Evolutionary conservation across 1,284 basidiomycete genomes (phyloP).

Genomic region (Ganoderma leucocontextum): DNA sequence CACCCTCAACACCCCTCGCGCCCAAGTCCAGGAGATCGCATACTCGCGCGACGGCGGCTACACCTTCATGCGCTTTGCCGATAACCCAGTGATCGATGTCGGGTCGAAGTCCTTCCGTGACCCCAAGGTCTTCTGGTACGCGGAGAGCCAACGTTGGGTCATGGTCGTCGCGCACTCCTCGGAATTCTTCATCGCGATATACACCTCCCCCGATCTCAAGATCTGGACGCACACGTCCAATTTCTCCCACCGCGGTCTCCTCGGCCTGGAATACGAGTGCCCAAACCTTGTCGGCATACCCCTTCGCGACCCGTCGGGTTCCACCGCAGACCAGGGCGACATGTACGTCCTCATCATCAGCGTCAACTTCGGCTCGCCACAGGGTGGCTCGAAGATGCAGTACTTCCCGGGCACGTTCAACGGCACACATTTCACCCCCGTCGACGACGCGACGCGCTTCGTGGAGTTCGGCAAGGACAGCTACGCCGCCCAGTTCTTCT

Average conservation of each 20-base stretch:
- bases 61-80: conserved; percentile 25
- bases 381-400: conserved; percentile 24
- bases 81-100: conserved; percentile 29
- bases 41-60: conserved; percentile 31
- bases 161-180: conserved; percentile 26
- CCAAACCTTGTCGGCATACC: conserved; percentile 31
- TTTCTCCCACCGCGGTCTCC: conserved; percentile 24
- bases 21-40: conserved; percentile 29
- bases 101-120: conserved; percentile 30
- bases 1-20: conserved; percentile 28
- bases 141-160: conserved; percentile 21
- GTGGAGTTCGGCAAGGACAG: conserved; percentile 33
- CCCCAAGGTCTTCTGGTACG: conserved; percentile 31
- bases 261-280: conserved; percentile 27
- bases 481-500: conserved; percentile 32
- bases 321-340: neutral
- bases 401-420: conserved; percentile 31
- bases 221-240: conserved; percentile 29
- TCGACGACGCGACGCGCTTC: conserved; percentile 22
- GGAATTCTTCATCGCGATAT: conserved; percentile 26
- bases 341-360: conserved; percentile 27
- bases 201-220: conserved; percentile 28
- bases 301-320: conserved; percentile 10
- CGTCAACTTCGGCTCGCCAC: conserved; percentile 25
- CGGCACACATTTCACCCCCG: conserved; percentile 26